Percentiles rank a stretch among this genome's conserved stretches.
phyloP scores from a whole-genome alignment of 2,329 filamentous ascomycete genomes.

The Stachybotrys chartarum region DNA sequence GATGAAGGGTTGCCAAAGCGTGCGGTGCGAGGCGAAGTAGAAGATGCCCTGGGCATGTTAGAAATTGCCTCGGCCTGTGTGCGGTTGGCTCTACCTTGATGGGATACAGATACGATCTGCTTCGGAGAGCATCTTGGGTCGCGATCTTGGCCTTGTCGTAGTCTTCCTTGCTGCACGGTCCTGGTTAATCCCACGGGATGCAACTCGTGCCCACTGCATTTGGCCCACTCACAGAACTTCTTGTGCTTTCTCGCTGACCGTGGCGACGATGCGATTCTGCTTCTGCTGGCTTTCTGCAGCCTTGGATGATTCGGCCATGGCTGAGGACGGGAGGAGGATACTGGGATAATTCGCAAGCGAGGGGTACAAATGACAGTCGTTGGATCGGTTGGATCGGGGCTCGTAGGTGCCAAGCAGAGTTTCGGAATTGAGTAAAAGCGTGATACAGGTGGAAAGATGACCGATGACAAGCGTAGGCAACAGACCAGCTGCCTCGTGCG shows the following conservation, averaged over 20 bases:
- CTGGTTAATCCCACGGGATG: slow-evolving; percentile 1
- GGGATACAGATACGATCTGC: slow-evolving; percentile 79
- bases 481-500: too few species aligned
- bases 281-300: slow-evolving; percentile 13
- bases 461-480: background rate
- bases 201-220: background rate
- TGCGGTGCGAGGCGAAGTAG: slow-evolving; percentile 49
- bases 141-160: slow-evolving; percentile 57
- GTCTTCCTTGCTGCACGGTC: slow-evolving; percentile 54
- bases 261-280: slow-evolving; percentile 26
- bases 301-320: slow-evolving; percentile 16
- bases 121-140: slow-evolving; percentile 62
- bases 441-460: too few species aligned
- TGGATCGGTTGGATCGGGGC: background rate
- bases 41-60: slow-evolving; percentile 41
- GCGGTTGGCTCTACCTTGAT: slow-evolving; percentile 47
- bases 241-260: slow-evolving; percentile 38
- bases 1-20: slow-evolving; percentile 52
- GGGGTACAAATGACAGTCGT: background rate
- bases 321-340: background rate
- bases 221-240: slow-evolving; percentile 35
- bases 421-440: too few species aligned
- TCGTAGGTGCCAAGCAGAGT: too few species aligned
- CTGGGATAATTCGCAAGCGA: background rate
- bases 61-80: slow-evolving; percentile 1